Evolutionary conservation across 148 eudicot genomes (phyloP).

Genomic region (Suaeda aralocaspica): DNA sequence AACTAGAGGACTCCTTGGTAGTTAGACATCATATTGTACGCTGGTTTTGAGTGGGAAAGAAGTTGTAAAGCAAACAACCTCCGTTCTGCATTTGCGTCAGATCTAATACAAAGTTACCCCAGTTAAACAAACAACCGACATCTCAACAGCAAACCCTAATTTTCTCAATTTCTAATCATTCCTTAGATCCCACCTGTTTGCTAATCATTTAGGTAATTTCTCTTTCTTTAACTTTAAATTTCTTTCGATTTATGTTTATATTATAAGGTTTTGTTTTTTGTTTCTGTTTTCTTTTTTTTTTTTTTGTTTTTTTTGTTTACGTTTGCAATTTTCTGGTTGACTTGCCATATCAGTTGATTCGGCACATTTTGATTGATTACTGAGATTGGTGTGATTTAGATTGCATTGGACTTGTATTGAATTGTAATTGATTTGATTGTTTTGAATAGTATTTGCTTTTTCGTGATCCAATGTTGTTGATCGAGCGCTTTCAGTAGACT

Average conservation of each 20-base stretch:
- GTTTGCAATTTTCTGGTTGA: neutral
- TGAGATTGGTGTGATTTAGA: neutral
- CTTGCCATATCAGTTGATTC: no score
- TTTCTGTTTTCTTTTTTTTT: neutral
- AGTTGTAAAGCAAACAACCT: no score
- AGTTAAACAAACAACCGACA: slow-evolving; percentile 3
- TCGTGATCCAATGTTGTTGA: slow-evolving; percentile 28
- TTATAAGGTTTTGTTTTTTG: neutral
- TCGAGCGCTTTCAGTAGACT: slow-evolving; percentile 13
- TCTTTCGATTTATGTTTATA: neutral
- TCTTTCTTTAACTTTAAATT: neutral
- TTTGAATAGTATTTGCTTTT: neutral
- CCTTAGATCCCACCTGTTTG: neutral
- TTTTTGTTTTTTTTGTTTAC: neutral
- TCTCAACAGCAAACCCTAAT: neutral
- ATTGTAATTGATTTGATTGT: neutral
- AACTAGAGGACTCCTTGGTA: no score
- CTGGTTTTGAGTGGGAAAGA: no score
- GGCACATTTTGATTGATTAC: no score
- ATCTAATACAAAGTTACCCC: neutral
- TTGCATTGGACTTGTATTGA: neutral
- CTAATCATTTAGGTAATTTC: neutral
- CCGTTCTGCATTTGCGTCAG: neutral
- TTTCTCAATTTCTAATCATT: neutral
- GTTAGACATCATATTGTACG: no score